Base-by-base conservation (phyloP, 257 asterid genomes). In the Fraxinus quadrangulata region DNA sequence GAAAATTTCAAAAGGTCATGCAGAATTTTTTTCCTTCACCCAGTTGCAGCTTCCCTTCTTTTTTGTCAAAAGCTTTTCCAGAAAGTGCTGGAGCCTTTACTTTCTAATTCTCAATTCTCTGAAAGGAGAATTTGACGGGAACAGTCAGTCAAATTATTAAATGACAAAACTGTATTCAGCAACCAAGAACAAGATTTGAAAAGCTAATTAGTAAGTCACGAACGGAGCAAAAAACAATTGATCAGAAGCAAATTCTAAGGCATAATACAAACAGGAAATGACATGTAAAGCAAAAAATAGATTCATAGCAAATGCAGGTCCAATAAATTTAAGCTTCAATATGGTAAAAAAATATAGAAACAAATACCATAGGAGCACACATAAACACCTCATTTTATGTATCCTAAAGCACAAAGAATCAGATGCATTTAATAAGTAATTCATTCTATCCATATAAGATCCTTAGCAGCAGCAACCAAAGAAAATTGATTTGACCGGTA, bases 1-100 rank as follows among this genome's bases (percentile, higher is more conserved):
- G 80, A 84, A 82, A 82, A 81, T 88, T 89, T 92, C 98, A 94
- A 87, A 76, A 77, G 83, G 85, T 86, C 94, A 92, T 91, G 87
- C 90, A 91, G 88, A 78, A 75, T 75, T 75, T 3, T 69, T 82
- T 85, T 79, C 79, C 93, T 85, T 78, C 78, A 78, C 70, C 28
- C 56, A 84, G 81, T 84, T 68, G 92, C 90, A 79, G 89, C 79
- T 85, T 80, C 70, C 81, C 85, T 86, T 81, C 82, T 87, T 76
- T 83, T 81, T 68, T 33, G 61, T 81, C 84, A 68, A 79, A 85
- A 84, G 78, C 74, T 78, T 85, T 75, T 85, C 76, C 79, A 83
- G 76, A 69, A 77, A 73, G 80, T 76, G 66, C 65, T 79, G 67
- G 72, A 75, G 83, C 82, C 86, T 75, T 78, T 51, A 85, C 84